Percentiles rank a stretch among this genome's conserved stretches.
phyloP scores from a whole-genome alignment of 2,329 filamentous ascomycete species.

The Cadophora gregata region DNA sequence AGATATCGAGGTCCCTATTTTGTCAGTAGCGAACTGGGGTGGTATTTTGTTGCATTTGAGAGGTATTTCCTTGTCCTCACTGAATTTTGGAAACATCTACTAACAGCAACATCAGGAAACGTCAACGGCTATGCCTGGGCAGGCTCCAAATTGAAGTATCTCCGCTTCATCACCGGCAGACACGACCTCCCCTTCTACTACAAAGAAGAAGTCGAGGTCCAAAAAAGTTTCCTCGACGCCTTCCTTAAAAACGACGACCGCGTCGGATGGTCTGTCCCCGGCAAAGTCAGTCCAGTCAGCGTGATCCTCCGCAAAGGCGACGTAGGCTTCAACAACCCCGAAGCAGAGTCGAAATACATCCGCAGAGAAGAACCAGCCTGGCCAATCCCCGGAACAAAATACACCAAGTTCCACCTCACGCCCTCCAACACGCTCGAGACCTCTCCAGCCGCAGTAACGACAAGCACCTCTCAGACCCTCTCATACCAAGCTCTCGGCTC shows the following conservation, averaged over 20 bases:
- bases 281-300: slow-evolving; percentile 62
- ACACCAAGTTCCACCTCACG: slow-evolving; percentile 63
- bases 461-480: background rate
- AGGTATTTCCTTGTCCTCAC: slow-evolving; percentile 46
- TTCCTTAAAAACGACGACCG: slow-evolving; percentile 72
- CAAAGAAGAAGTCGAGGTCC: slow-evolving; percentile 69
- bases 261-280: slow-evolving; percentile 62
- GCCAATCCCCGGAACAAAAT: slow-evolving; percentile 70
- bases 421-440: slow-evolving; percentile 25
- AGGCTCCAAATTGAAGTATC: slow-evolving; percentile 70
- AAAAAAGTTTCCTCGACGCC: slow-evolving; percentile 71
- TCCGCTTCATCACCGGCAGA: slow-evolving; percentile 71
- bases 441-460: background rate
- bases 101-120: slow-evolving; percentile 48
- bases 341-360: slow-evolving; percentile 60
- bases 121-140: slow-evolving; percentile 68
- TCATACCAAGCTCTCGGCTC: slow-evolving; percentile 55
- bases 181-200: slow-evolving; percentile 79
- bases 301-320: slow-evolving; percentile 67
- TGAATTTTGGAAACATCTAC: background rate
- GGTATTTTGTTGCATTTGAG: slow-evolving; percentile 72
- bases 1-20: slow-evolving; percentile 70
- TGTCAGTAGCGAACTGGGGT: slow-evolving; percentile 74
- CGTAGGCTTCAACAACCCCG: slow-evolving; percentile 69
- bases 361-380: slow-evolving; percentile 65